Conservation (phyloP, 2,329 filamentous ascomycete species). For the Colletotrichum tabaci region DNA sequence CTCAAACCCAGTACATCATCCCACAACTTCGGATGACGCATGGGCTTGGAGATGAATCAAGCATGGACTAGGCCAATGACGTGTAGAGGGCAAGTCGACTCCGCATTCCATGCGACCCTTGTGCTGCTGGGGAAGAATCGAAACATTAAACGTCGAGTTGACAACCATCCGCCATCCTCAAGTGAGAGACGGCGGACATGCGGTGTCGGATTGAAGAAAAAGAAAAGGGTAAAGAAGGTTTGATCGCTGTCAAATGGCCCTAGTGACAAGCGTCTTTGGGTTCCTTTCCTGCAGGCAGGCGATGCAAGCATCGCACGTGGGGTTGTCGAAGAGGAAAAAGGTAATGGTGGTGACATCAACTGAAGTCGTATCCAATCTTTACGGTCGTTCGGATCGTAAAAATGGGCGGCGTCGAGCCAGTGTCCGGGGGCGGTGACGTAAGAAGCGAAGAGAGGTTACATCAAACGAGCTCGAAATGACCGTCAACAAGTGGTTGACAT, state of each 20-base stretch:
- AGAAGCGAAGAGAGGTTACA: conserved; percentile 37
- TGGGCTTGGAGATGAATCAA: not conserved
- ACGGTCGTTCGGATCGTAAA: conserved; percentile 36
- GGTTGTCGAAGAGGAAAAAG: conserved; percentile 36
- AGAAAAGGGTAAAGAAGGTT: conserved; percentile 18
- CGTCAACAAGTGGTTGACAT: not conserved
- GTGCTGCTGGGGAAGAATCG: conserved; percentile 39
- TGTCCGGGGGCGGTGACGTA: conserved; percentile 23
- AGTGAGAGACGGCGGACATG: not conserved
- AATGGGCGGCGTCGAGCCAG: conserved; percentile 18
- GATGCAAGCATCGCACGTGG: conserved; percentile 36
- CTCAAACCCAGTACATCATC: not conserved
- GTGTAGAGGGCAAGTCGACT: conserved; percentile 20
- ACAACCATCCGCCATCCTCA: not conserved
- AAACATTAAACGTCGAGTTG: conserved; percentile 33
- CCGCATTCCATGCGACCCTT: conserved; percentile 30
- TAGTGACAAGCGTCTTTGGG: conserved; percentile 31
- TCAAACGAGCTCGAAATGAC: conserved; percentile 34
- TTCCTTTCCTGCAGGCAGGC: conserved; percentile 41
- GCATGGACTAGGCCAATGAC: not conserved
- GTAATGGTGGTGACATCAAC: conserved; percentile 32
- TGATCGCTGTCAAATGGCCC: conserved; percentile 37
- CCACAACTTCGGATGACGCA: not conserved
- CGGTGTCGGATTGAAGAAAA: conserved; percentile 12
- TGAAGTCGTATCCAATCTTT: conserved; percentile 25